Conservation (phyloP, 2,329 filamentous ascomycete genomes). For the Sordariomycetes sp. region DNA sequence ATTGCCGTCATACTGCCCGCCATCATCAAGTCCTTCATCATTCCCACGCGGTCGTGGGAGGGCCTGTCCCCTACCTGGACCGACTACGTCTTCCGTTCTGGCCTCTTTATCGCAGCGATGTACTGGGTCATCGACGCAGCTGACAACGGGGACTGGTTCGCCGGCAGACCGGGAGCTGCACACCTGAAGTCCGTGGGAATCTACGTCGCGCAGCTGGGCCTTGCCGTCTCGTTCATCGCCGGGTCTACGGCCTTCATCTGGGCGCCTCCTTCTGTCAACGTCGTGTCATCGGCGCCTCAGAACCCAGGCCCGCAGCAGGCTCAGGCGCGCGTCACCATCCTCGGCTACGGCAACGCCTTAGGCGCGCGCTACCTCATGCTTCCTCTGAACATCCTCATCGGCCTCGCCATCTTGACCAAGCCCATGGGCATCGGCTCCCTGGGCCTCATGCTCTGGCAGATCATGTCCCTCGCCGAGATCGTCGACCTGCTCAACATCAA, state of each 20-base stretch:
- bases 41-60: slow-evolving; percentile 77
- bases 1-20: slow-evolving; percentile 63
- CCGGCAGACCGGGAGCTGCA: slow-evolving; percentile 40
- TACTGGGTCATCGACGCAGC: slow-evolving; percentile 90
- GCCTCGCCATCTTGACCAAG: slow-evolving; percentile 75
- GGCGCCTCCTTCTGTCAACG: slow-evolving; percentile 74
- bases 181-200: slow-evolving; percentile 66
- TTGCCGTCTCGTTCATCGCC: slow-evolving; percentile 73
- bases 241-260: slow-evolving; percentile 80
- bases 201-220: slow-evolving; percentile 68
- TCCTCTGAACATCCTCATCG: slow-evolving; percentile 67
- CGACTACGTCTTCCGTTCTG: slow-evolving; percentile 66
- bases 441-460: slow-evolving; percentile 76
- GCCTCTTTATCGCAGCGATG: slow-evolving; percentile 63
- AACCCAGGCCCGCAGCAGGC: slow-evolving; percentile 19
- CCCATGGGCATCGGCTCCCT: slow-evolving; percentile 88
- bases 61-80: slow-evolving; percentile 81
- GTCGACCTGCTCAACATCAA: slow-evolving; percentile 52
- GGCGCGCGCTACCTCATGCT: slow-evolving; percentile 85
- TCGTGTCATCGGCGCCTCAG: slow-evolving; percentile 41
- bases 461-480: slow-evolving; percentile 66
- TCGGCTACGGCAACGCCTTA: slow-evolving; percentile 90
- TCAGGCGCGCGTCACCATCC: slow-evolving; percentile 59
- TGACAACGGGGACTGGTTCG: slow-evolving; percentile 76
- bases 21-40: slow-evolving; percentile 71